Evolutionary conservation across 2,329 filamentous ascomycete genomes (phyloP).

Genomic region (Pestalotiopsis sp.): DNA sequence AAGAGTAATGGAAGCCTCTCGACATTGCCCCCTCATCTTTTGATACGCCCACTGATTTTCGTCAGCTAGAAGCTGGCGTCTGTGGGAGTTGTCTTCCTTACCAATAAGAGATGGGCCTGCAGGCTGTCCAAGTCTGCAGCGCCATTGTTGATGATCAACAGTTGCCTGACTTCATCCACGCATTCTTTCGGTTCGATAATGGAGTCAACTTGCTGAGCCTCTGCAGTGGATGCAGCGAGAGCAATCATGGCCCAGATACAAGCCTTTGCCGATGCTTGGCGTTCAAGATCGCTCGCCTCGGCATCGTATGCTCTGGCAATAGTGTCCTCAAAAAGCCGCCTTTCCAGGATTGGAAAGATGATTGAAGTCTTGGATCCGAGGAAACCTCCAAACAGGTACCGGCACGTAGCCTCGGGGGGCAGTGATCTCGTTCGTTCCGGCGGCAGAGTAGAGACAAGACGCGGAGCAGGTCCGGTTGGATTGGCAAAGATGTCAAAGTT

Average conservation of each 20-base stretch:
- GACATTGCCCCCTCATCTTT: background rate
- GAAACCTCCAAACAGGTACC: background rate
- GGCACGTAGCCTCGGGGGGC: background rate
- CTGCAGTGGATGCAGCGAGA: background rate
- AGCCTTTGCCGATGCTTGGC: background rate
- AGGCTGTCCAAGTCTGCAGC: background rate
- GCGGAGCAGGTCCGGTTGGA: background rate
- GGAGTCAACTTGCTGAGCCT: background rate
- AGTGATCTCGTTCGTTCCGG: background rate
- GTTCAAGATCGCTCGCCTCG: background rate
- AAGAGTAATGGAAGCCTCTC: background rate
- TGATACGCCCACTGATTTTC: background rate
- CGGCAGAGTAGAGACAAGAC: background rate
- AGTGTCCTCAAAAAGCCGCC: background rate
- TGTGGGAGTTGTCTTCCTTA: background rate
- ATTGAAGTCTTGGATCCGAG: background rate
- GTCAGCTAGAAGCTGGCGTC: background rate
- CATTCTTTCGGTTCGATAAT: background rate
- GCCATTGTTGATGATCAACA: background rate
- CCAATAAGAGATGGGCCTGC: background rate
- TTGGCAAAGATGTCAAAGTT: background rate
- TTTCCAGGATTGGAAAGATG: background rate
- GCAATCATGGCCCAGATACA: background rate
- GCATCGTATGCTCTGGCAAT: background rate
- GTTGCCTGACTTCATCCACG: background rate